Conservation (phyloP, 495 filamentous ascomycete species). For the Aspergillus sparsus region DNA sequence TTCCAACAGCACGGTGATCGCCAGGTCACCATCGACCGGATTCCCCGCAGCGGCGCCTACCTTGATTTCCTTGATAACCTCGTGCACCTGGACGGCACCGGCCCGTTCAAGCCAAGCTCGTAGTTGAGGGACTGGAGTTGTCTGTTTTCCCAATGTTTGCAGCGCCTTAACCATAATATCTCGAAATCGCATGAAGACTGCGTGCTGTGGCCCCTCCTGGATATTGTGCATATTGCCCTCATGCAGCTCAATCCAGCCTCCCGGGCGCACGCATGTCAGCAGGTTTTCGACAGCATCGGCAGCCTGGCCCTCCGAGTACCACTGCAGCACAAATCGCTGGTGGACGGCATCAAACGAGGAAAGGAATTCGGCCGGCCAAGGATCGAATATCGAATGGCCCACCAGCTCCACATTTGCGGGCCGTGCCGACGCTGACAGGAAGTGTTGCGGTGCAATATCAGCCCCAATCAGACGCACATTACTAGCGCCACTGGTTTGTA, state of each 20-base stretch:
- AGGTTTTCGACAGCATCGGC: not conserved
- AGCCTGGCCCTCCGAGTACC: not conserved
- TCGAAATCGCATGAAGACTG: not conserved
- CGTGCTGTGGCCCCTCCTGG: not conserved
- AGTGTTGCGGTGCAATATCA: not conserved
- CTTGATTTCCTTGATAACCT: not conserved
- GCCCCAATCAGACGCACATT: not conserved
- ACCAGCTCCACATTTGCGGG: not conserved
- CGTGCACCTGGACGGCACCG: not conserved
- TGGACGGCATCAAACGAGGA: not conserved
- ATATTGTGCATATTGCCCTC: not conserved
- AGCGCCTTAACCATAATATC: not conserved
- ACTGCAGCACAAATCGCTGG: not conserved
- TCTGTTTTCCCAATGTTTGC: not conserved
- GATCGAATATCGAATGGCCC: not conserved
- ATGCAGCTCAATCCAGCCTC: not conserved
- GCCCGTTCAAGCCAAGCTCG: not conserved
- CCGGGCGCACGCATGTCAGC: not conserved
- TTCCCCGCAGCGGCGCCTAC: not conserved
- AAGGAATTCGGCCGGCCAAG: not conserved
- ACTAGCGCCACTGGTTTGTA: not conserved
- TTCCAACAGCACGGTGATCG: not conserved
- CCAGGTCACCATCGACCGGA: not conserved
- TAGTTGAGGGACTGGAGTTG: not conserved
- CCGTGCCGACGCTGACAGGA: not conserved